phyloP scores from a whole-genome alignment of 2,329 filamentous ascomycete species.

The Aquanectria penicillioides region DNA sequence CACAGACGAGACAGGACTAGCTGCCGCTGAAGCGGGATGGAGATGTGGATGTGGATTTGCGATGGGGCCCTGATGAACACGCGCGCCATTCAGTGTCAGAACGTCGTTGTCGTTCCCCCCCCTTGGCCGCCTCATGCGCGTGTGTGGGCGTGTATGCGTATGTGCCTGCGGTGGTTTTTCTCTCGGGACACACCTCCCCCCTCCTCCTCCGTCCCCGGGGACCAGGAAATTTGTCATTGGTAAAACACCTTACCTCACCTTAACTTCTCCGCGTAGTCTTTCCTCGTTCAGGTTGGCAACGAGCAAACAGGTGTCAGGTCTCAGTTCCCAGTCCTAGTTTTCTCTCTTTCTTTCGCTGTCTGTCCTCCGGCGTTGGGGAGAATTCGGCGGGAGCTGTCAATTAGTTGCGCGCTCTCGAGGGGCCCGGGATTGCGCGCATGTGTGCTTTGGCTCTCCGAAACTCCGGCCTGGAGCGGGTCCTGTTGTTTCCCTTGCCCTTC shows the following conservation, averaged over 20 bases:
- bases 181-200: no score
- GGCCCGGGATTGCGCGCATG: neutral
- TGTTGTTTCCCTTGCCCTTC: neutral
- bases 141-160: no score
- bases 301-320: no score
- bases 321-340: no score
- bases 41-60: conserved; percentile 14
- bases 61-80: conserved; percentile 19
- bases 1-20: conserved; percentile 21
- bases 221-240: conserved; percentile 6
- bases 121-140: neutral
- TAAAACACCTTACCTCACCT: conserved; percentile 11
- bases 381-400: no score
- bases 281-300: neutral
- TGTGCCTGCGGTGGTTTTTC: no score
- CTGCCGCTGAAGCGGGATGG: conserved; percentile 27
- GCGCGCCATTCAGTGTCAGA: conserved; percentile 19
- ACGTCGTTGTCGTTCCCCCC: neutral
- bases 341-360: no score
- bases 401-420: no score
- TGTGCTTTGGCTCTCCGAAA: conserved; percentile 33
- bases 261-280: neutral
- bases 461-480: conserved; percentile 27
- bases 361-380: no score
- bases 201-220: neutral